These are phyloP conservation scores for Brasenia schreberi DNA, from an alignment of 164 flowering plant genomes.

Conservation along the genomic window DNA sequence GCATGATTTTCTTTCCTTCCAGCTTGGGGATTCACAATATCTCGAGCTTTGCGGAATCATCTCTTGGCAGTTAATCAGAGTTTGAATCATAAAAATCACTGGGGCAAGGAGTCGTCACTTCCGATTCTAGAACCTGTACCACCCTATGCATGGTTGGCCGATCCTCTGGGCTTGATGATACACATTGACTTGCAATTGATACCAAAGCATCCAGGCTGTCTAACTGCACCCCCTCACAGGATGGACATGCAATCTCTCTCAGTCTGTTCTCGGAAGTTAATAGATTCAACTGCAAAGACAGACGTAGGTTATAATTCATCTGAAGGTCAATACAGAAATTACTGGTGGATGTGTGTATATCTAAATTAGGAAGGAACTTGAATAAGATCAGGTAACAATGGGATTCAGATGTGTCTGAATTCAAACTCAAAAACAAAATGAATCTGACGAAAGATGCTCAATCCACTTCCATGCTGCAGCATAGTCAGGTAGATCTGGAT, in stretches of 20 bases:
- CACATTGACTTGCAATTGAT: conserved; percentile 69
- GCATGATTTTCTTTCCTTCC: background rate
- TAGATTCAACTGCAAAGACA: conserved; percentile 64
- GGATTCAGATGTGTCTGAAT: too few relatives aligned
- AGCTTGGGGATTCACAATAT: background rate
- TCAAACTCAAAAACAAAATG: too few relatives aligned
- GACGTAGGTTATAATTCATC: background rate
- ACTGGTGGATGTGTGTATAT: too few relatives aligned
- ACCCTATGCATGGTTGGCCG: conserved; percentile 94
- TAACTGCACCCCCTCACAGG: conserved; percentile 68
- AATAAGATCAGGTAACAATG: too few relatives aligned
- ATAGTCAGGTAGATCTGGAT: too few relatives aligned
- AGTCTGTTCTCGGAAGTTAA: conserved; percentile 60
- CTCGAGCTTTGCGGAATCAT: background rate
- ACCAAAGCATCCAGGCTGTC: conserved; percentile 80
- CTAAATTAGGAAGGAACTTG: too few relatives aligned
- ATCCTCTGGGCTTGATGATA: conserved; percentile 78
- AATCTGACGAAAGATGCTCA: too few relatives aligned
- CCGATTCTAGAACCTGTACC: conserved; percentile 78
- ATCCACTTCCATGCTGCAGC: too few relatives aligned
- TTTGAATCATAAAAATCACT: conserved; percentile 89
- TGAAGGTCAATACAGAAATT: too few relatives aligned
- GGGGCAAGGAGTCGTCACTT: conserved; percentile 92
- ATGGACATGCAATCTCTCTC: conserved; percentile 64
- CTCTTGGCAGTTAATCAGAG: conserved; percentile 27